A percentile compares a stretch with the other conserved stretches of the same genome.
phyloP scores from a whole-genome alignment of 192 early-diverging fungal genomes.

The Kappamyces sp. region DNA sequence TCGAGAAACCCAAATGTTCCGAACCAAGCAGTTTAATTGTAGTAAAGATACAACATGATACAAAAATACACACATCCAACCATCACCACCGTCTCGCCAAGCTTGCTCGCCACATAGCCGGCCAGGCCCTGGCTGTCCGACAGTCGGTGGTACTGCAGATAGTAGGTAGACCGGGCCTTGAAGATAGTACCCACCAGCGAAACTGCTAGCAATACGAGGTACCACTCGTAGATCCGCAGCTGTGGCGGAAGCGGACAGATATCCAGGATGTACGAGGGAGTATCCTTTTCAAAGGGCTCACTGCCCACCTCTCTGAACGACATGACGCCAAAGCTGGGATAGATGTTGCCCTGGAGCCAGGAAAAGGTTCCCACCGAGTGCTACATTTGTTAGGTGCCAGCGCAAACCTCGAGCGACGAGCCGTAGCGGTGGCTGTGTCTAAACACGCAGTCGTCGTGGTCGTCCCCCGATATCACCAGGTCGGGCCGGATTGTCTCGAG shows the following conservation, averaged over 20 bases:
- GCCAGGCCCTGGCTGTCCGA: neutral
- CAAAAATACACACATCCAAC: no score
- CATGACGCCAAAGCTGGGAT: conserved; percentile 40
- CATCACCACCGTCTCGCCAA: no score
- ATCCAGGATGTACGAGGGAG: conserved; percentile 12
- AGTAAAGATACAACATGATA: no score
- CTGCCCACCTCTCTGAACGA: conserved; percentile 17
- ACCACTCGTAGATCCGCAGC: conserved; percentile 37
- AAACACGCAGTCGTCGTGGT: conserved; percentile 79
- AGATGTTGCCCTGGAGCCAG: conserved; percentile 45
- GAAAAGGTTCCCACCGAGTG: conserved; percentile 47
- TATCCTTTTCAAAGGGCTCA: neutral
- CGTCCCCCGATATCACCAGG: conserved; percentile 82
- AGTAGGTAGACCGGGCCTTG: neutral
- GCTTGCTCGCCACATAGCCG: no score
- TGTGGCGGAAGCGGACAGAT: conserved; percentile 35
- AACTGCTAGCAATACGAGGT: conserved; percentile 21
- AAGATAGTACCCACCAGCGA: conserved; percentile 15
- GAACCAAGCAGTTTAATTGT: no score
- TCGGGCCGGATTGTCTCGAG: conserved; percentile 55
- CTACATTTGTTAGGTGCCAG: conserved; percentile 9
- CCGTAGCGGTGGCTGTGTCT: conserved; percentile 9
- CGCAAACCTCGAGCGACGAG: neutral
- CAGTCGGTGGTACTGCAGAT: neutral
- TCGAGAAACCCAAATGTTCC: conserved; percentile 6